These are phyloP conservation scores for Stellera chamaejasme DNA, from an alignment of 345 rosid species.

Conservation along the genomic window DNA sequence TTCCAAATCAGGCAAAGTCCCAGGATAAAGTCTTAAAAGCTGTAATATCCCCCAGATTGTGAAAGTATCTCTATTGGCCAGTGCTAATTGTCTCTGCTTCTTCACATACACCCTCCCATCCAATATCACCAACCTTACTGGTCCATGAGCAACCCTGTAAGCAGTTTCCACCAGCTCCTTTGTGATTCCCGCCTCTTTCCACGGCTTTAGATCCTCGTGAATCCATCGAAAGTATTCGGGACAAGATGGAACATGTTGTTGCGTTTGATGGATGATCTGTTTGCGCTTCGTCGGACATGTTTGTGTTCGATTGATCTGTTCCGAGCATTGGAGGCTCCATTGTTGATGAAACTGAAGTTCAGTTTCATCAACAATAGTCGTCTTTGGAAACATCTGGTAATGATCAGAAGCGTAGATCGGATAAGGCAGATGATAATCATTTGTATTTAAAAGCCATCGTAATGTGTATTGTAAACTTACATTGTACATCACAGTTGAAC, in stretches of 20 bases:
- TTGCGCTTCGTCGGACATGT: conserved; percentile 16
- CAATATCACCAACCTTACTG: conserved; percentile 48
- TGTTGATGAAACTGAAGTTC: no score
- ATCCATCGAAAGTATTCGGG: conserved; percentile 74
- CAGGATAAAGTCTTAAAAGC: conserved; percentile 64
- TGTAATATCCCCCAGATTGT: conserved; percentile 73
- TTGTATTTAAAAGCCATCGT: no score
- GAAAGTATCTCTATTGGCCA: conserved; percentile 43
- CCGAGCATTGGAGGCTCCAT: background rate
- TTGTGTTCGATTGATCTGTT: background rate
- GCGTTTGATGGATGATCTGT: conserved; percentile 4
- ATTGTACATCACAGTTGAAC: no score
- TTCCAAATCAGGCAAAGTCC: conserved; percentile 59
- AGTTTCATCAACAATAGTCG: no score
- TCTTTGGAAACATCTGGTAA: no score
- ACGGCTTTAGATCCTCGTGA: conserved; percentile 64
- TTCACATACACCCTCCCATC: conserved; percentile 52
- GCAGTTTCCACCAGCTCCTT: conserved; percentile 49
- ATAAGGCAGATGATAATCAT: no score
- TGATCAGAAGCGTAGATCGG: no score
- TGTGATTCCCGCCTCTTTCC: conserved; percentile 53
- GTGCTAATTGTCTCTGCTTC: conserved; percentile 32
- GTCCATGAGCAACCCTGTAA: conserved; percentile 36
- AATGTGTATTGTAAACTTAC: no score
- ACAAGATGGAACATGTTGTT: conserved; percentile 16